phyloP scores from a whole-genome alignment of 371 early-diverging fungal genomes.

The Syncephalastrum racemosum region DNA sequence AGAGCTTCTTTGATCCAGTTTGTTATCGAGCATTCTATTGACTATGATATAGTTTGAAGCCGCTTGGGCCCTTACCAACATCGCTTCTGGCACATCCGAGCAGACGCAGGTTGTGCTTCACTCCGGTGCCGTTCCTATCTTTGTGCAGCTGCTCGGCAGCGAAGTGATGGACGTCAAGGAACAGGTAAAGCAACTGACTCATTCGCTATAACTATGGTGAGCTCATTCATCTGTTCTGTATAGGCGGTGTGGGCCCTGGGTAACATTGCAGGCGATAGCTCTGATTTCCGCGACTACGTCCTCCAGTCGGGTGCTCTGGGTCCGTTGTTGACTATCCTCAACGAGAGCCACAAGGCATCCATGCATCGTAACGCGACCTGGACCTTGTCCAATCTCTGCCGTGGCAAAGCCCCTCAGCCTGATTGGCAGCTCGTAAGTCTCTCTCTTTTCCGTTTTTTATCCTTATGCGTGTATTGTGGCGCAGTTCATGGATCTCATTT shows the following conservation, averaged over 20 bases:
- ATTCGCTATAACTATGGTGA: slow-evolving; percentile 88
- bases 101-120: slow-evolving; percentile 97
- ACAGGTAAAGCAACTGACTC: slow-evolving; percentile 66
- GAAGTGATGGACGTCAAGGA: slow-evolving; percentile 92
- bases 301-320: slow-evolving; percentile 82
- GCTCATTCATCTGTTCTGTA: slow-evolving; percentile 51
- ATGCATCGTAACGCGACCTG: slow-evolving; percentile 98
- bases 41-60: slow-evolving; percentile 94
- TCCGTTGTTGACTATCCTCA: slow-evolving; percentile 83
- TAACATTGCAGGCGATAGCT: slow-evolving; percentile 99
- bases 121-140: slow-evolving; percentile 90
- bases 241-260: slow-evolving; percentile 99
- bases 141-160: slow-evolving; percentile 89
- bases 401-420: slow-evolving; percentile 98
- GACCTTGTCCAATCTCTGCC: slow-evolving; percentile 98
- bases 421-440: slow-evolving; percentile 76
- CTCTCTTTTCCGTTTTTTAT: too few relatives aligned
- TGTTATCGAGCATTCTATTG: not conserved
- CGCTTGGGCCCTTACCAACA: slow-evolving; percentile 99
- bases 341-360: slow-evolving; percentile 83
- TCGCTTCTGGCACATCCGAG: slow-evolving; percentile 98
- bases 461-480: slow-evolving; percentile 54
- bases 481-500: not conserved
- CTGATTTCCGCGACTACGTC: slow-evolving; percentile 93
- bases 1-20: too few relatives aligned